These are phyloP conservation scores for Candida pseudoviswanathii DNA, from an alignment of 1,139 yeast species.

Conservation along the genomic window DNA sequence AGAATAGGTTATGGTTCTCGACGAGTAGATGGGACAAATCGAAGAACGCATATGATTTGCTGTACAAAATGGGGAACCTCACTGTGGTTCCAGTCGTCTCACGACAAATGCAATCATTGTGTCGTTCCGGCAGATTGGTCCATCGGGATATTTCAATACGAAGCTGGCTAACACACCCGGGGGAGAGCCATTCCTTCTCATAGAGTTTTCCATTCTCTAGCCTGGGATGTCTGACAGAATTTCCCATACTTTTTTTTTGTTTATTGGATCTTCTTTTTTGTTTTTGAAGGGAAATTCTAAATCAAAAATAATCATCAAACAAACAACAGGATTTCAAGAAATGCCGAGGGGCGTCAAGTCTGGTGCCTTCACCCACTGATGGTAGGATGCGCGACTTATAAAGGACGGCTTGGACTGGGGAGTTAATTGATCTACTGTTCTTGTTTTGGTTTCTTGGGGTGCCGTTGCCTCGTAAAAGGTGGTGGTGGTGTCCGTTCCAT, in stretches of 20 bases:
- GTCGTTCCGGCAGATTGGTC: slow-evolving; percentile 6
- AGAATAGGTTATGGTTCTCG: not conserved
- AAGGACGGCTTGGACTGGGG: not conserved
- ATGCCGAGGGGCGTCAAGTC: not conserved
- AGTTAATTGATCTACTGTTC: not conserved
- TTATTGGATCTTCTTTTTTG: slow-evolving; percentile 4
- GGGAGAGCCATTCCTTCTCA: not conserved
- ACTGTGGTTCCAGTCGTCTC: not conserved
- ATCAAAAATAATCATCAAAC: slow-evolving; percentile 5
- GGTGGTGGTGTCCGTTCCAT: slow-evolving; percentile 2
- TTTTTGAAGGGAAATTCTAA: slow-evolving; percentile 6
- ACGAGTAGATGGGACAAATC: not conserved
- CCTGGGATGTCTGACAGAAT: not conserved
- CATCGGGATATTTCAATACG: not conserved
- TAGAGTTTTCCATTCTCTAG: not conserved
- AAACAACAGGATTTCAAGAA: slow-evolving; percentile 2
- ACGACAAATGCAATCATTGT: not conserved
- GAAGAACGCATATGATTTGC: slow-evolving; percentile 3
- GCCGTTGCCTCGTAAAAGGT: not conserved
- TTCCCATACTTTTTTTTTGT: slow-evolving; percentile 8
- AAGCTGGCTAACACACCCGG: not conserved
- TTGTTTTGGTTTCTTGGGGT: slow-evolving; percentile 4
- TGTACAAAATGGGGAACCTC: slow-evolving; percentile 1
- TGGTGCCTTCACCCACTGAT: not conserved
- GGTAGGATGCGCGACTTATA: not conserved